Conservation (phyloP, 768 basidiomycete species). For the Rhodotorula taiwanensis region DNA sequence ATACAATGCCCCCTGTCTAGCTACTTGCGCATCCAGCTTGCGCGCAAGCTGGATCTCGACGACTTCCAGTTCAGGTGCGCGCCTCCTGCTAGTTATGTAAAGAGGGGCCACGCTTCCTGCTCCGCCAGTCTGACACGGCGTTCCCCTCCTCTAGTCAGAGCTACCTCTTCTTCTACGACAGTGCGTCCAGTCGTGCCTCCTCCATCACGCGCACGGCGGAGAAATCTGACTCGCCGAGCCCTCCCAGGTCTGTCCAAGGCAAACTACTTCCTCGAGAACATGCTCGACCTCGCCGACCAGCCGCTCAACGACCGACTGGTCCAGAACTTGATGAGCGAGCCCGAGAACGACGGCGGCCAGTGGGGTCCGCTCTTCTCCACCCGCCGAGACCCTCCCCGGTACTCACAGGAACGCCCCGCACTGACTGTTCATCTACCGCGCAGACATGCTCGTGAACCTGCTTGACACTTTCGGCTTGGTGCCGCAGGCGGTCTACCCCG, state of each 20-base stretch:
- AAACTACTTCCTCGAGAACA: conserved; percentile 55
- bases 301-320: conserved; percentile 79
- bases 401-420: neutral
- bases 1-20: neutral
- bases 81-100: too few relatives aligned
- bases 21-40: conserved; percentile 63
- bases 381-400: too few relatives aligned
- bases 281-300: conserved; percentile 70
- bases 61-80: conserved; percentile 91
- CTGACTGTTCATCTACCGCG: conserved; percentile 47
- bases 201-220: too few relatives aligned
- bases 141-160: too few relatives aligned
- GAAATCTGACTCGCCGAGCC: too few relatives aligned
- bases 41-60: conserved; percentile 64
- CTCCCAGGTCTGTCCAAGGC: conserved; percentile 80
- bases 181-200: too few relatives aligned
- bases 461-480: conserved; percentile 76
- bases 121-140: too few relatives aligned
- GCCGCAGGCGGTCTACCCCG: conserved; percentile 55
- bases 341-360: conserved; percentile 66
- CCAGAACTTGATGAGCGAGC: conserved; percentile 63
- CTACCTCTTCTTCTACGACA: conserved; percentile 79
- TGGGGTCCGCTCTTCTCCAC: neutral
- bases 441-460: conserved; percentile 76
- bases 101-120: too few relatives aligned